Conservation (phyloP, 2,329 filamentous ascomycete species). For the Penicillium sp. region DNA sequence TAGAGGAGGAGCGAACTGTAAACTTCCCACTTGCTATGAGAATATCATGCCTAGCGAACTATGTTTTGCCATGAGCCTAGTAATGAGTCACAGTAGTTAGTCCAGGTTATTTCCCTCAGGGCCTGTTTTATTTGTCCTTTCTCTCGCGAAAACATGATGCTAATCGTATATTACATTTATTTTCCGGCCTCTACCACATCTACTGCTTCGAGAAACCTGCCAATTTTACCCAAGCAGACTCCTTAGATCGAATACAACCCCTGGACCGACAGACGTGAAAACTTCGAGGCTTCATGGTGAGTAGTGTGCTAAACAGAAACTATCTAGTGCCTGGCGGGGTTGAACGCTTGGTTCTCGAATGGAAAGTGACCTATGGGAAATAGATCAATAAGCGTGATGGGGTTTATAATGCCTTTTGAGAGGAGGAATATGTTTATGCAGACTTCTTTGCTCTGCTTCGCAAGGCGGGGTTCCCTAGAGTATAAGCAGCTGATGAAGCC, state of each 20-base stretch:
- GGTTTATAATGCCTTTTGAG: background rate
- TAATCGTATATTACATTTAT: background rate
- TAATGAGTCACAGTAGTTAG: background rate
- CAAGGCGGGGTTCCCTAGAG: slow-evolving; percentile 10
- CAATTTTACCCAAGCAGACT: slow-evolving; percentile 6
- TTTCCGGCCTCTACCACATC: slow-evolving; percentile 12
- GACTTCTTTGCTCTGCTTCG: background rate
- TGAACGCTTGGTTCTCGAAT: slow-evolving; percentile 8
- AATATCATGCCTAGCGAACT: too few species aligned
- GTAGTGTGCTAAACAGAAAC: slow-evolving; percentile 2
- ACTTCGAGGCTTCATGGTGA: slow-evolving; percentile 2
- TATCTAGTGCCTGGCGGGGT: slow-evolving; percentile 7
- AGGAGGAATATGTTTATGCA: background rate
- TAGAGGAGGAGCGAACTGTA: too few species aligned
- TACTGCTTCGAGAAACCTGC: slow-evolving; percentile 11
- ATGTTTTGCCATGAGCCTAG: background rate
- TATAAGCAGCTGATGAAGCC: background rate
- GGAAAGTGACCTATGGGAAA: slow-evolving; percentile 2
- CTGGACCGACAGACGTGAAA: slow-evolving; percentile 4
- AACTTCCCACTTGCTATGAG: too few species aligned
- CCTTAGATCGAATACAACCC: slow-evolving; percentile 9
- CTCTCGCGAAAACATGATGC: background rate
- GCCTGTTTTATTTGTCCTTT: background rate
- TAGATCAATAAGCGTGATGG: slow-evolving; percentile 16
- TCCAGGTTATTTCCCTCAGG: background rate